phyloP scores from a whole-genome alignment of 2,329 filamentous ascomycete species.

The Botryotinia convoluta region DNA sequence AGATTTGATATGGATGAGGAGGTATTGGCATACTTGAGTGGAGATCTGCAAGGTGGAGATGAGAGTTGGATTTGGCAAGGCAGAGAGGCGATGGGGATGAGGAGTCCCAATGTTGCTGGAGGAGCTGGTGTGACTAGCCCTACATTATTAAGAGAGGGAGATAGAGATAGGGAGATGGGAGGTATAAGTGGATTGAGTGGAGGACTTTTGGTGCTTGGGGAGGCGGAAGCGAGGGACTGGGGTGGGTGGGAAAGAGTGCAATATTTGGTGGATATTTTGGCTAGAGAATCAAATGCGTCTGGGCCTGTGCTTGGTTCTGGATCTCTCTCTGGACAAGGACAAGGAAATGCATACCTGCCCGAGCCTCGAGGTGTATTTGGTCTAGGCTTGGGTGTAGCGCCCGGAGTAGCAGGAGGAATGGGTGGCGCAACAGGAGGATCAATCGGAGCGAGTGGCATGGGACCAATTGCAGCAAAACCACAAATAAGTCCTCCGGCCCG shows the following conservation, averaged over 20 bases:
- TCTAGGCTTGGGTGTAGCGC: constrained; percentile 15
- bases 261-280: constrained; percentile 55
- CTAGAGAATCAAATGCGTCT: constrained; percentile 33
- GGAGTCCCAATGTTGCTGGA: constrained; percentile 25
- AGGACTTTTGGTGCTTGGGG: constrained; percentile 43
- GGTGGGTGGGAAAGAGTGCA: constrained; percentile 78
- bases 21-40: constrained; percentile 79
- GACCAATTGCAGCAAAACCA: neutral
- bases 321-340: neutral
- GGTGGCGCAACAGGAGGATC: neutral
- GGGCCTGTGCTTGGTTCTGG: neutral
- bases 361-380: neutral
- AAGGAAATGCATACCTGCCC: neutral
- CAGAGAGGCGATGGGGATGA: constrained; percentile 48
- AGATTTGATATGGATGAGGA: constrained; percentile 65
- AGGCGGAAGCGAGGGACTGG: constrained; percentile 65
- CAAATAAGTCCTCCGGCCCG: neutral
- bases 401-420: neutral
- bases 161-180: constrained; percentile 40
- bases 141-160: constrained; percentile 30
- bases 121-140: constrained; percentile 22
- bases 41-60: constrained; percentile 77
- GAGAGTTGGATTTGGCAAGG: constrained; percentile 83
- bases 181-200: neutral
- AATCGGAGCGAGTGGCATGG: neutral